Evolutionary conservation across 176 grass and related monocot genomes (phyloP).

Genomic region (Rhynchospora pubera): DNA sequence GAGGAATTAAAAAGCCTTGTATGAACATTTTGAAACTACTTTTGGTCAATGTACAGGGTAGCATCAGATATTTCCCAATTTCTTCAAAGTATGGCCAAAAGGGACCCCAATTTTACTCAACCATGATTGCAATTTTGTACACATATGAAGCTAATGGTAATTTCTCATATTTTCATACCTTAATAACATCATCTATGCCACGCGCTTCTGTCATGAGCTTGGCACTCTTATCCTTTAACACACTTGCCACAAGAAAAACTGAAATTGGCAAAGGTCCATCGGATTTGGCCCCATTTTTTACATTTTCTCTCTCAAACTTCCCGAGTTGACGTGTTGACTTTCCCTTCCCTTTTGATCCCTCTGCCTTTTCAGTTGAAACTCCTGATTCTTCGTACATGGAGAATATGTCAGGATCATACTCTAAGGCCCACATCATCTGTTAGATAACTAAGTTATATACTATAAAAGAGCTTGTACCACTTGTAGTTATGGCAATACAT

Average conservation of each 20-base stretch:
- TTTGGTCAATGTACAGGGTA: not conserved
- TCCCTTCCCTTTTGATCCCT: conserved; percentile 65
- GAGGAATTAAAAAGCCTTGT: not conserved
- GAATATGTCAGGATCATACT: conserved; percentile 91
- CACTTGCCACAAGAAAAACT: conserved; percentile 98
- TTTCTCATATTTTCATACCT: conserved; percentile 31
- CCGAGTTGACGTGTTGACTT: conserved; percentile 80
- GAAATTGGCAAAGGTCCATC: conserved; percentile 92
- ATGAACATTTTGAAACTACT: not conserved
- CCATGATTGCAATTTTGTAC: not conserved
- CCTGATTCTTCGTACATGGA: conserved; percentile 72
- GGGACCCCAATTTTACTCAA: not conserved
- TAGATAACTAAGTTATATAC: conserved; percentile 17
- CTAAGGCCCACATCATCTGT: conserved; percentile 99
- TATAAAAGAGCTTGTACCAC: not conserved
- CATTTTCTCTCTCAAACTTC: conserved; percentile 78
- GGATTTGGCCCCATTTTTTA: conserved; percentile 45
- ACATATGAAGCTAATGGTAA: not conserved
- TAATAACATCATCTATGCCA: conserved; percentile 91
- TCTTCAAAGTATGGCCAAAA: not conserved
- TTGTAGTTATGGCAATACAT: not conserved
- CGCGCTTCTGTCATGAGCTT: conserved; percentile 81
- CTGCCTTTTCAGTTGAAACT: conserved; percentile 40
- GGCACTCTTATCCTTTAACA: conserved; percentile 95
- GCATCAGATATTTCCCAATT: not conserved